A percentile compares a stretch with the other conserved stretches of the same genome.
These are phyloP conservation scores for Wallacemonas sp. DNA, from an alignment of 208 protist species.

Conservation along the genomic window DNA sequence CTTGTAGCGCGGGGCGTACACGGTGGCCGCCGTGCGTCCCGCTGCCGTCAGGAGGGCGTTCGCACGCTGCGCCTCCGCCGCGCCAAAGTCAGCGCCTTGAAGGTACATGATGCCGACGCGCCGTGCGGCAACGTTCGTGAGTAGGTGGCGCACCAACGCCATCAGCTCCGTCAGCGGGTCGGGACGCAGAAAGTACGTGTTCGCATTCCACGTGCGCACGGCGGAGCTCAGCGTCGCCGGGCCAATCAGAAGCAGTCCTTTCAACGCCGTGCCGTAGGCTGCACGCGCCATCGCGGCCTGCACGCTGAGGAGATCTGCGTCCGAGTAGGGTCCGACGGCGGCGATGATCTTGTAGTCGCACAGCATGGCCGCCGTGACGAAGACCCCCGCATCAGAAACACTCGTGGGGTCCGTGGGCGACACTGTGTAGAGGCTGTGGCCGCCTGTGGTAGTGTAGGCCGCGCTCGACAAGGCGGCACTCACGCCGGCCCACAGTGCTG, in stretches of 20 bases:
- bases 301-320: neutral
- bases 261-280: neutral
- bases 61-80: slow-evolving; percentile 20
- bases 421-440: neutral
- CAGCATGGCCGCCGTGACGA: neutral
- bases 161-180: slow-evolving; percentile 38
- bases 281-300: neutral
- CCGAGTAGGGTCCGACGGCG: slow-evolving; percentile 17
- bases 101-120: slow-evolving; percentile 63
- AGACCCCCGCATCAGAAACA: neutral
- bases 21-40: neutral
- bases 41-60: slow-evolving; percentile 13
- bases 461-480: neutral
- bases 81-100: slow-evolving; percentile 27
- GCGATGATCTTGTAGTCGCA: slow-evolving; percentile 18
- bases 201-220: slow-evolving; percentile 23
- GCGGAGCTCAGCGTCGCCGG: slow-evolving; percentile 19
- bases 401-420: neutral
- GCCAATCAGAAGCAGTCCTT: slow-evolving; percentile 29
- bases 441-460: neutral
- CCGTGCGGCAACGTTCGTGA: slow-evolving; percentile 23
- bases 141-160: slow-evolving; percentile 29
- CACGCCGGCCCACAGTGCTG: slow-evolving; percentile 3
- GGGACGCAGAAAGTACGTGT: slow-evolving; percentile 33
- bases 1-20: slow-evolving; percentile 28